A percentile compares a stretch with the other conserved stretches of the same genome.
Conservation (phyloP, 345 rosid genomes). For the Erucastrum elatum region DNA sequence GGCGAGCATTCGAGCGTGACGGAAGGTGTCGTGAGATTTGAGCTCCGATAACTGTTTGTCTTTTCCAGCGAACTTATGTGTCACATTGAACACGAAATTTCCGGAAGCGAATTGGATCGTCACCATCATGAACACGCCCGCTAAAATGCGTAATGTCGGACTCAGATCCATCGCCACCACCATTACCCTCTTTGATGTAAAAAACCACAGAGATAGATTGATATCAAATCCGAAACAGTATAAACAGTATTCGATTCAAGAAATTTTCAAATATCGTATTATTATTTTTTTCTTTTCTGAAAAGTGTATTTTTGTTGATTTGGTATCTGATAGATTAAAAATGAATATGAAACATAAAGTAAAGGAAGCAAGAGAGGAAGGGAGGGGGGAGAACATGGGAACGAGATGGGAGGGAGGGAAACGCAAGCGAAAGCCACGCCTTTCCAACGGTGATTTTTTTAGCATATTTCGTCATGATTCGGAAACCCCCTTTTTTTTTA, state of each 20-base stretch:
- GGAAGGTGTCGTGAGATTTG: slow-evolving; percentile 67
- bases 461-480: background rate
- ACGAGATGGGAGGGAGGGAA: slow-evolving; percentile 40
- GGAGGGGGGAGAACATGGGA: slow-evolving; percentile 28
- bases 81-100: slow-evolving; percentile 57
- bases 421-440: slow-evolving; percentile 27
- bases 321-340: background rate
- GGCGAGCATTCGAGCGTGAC: slow-evolving; percentile 69
- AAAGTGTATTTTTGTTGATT: background rate
- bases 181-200: background rate
- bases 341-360: background rate
- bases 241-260: background rate
- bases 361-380: slow-evolving; percentile 32
- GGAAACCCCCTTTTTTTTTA: no score
- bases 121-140: slow-evolving; percentile 31
- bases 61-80: slow-evolving; percentile 59
- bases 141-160: slow-evolving; percentile 17
- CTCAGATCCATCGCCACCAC: slow-evolving; percentile 42
- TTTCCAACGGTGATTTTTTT: slow-evolving; percentile 29
- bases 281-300: background rate
- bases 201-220: background rate
- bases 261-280: background rate
- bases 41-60: slow-evolving; percentile 51
- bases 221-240: background rate
- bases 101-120: slow-evolving; percentile 38